Evolutionary conservation across 2,329 filamentous ascomycete species (phyloP), one percentile per base, ranked within the genome.

Genomic region (Malbranchea zuffiana): DNA sequence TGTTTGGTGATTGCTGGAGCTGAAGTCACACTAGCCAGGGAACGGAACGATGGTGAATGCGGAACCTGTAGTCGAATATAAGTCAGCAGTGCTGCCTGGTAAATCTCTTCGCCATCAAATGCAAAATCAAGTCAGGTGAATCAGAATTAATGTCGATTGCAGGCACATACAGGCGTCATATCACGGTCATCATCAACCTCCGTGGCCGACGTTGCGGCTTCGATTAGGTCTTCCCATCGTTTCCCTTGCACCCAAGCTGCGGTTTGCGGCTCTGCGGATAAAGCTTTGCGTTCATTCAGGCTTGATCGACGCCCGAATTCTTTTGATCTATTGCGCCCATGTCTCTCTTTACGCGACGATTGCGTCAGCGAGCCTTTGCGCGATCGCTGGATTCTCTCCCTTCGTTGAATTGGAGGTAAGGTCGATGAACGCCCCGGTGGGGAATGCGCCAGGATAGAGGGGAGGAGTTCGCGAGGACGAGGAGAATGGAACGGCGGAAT

Each of bases 221-320:
- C 87, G 47, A 96, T 92, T 43, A 96, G 70, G 59, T 96, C 88
- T 60, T 94, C 85, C 90, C 88, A 96, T 51, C 88, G 74, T 64
- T 90, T 93, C 47, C 84, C 86, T 61, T 82, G 76, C 32, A 72
- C 66, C 50, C 71, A 74, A 12, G 72, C 82, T 42, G 82, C 80
- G 13, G 75, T 77, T 39, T 80, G 74, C 16, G 87, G 86, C 60
- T 95, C 88, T 27, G 83, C 83, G 11, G 85, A 93, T 47, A 82
- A 74, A 39, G 85, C 83, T 62, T 94, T 93, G 44, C 83, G 74
- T 50, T 84, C 78, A 50, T 80, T 77, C 40, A 79, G 73, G 52
- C 80, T 80, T 46, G 84, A 68, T 44, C 81, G 73, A 64, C 82
- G 80, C 37, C 77, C 74, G 32, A 79, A 75, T 36, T 83, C 80